Conservation (phyloP, 441 rosid species). For the Pelargonium myrrhifolium region DNA sequence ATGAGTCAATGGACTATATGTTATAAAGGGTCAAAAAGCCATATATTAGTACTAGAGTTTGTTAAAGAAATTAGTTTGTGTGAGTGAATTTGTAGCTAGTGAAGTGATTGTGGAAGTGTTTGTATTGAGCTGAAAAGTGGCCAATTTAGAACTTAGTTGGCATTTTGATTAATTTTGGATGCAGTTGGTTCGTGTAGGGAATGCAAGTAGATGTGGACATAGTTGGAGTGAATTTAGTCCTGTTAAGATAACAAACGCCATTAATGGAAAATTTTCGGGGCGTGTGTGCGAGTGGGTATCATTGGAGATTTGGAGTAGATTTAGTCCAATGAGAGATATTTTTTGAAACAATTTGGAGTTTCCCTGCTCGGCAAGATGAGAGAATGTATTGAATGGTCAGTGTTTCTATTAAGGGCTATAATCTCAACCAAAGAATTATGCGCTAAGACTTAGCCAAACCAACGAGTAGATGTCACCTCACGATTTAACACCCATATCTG, state of each 20-base stretch:
- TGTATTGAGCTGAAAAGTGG: neutral
- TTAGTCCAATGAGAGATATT: neutral
- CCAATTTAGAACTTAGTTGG: neutral
- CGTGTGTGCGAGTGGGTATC: neutral
- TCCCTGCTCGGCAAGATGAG: no score
- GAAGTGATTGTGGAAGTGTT: neutral
- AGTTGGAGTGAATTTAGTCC: neutral
- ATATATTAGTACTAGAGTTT: neutral
- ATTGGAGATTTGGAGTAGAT: neutral
- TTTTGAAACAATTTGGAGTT: neutral
- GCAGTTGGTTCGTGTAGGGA: neutral
- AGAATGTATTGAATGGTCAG: neutral
- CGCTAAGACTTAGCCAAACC: no score
- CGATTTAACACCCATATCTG: no score
- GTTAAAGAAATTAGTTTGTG: neutral
- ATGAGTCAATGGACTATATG: no score
- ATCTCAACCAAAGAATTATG: no score
- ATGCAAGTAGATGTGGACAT: no score
- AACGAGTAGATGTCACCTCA: no score
- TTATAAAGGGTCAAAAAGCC: neutral
- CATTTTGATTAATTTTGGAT: neutral
- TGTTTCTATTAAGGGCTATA: neutral
- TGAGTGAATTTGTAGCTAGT: neutral
- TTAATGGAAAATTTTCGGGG: no score
- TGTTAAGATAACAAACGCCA: no score